These are phyloP conservation scores for Hyaloperonospora arabidopsidis DNA, from an alignment of 352 stramenopile species.

Conservation along the genomic window DNA sequence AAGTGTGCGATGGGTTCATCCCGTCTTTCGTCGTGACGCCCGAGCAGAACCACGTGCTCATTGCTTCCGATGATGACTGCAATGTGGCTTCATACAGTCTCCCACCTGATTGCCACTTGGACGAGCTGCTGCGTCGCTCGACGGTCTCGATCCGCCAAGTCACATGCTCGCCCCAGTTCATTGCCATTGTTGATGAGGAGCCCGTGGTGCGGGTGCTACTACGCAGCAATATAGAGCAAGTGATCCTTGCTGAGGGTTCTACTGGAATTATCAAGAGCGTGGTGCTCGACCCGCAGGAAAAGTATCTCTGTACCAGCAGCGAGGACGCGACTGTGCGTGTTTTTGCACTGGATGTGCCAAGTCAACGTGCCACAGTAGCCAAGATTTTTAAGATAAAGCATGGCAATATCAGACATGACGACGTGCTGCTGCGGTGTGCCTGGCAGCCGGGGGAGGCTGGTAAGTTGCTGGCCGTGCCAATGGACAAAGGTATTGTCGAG, in stretches of 20 bases:
- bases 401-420: constrained; percentile 47
- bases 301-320: constrained; percentile 57
- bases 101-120: constrained; percentile 38
- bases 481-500: constrained; percentile 62
- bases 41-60: constrained; percentile 56
- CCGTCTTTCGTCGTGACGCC: constrained; percentile 61
- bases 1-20: constrained; percentile 55
- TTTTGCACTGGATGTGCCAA: constrained; percentile 41
- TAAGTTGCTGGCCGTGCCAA: constrained; percentile 50
- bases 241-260: constrained; percentile 57
- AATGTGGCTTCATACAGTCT: constrained; percentile 63
- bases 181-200: constrained; percentile 70
- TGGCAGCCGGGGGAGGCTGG: constrained; percentile 38
- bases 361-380: constrained; percentile 33
- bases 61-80: constrained; percentile 68
- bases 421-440: constrained; percentile 56
- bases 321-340: constrained; percentile 66
- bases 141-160: constrained; percentile 71
- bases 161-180: constrained; percentile 45
- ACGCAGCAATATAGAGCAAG: constrained; percentile 42
- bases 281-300: constrained; percentile 48
- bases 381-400: constrained; percentile 55
- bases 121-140: constrained; percentile 59
- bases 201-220: constrained; percentile 61
- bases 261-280: constrained; percentile 69